Evolutionary conservation across 2,329 filamentous ascomycete genomes (phyloP).

Genomic region (Aschersonia sp.): DNA sequence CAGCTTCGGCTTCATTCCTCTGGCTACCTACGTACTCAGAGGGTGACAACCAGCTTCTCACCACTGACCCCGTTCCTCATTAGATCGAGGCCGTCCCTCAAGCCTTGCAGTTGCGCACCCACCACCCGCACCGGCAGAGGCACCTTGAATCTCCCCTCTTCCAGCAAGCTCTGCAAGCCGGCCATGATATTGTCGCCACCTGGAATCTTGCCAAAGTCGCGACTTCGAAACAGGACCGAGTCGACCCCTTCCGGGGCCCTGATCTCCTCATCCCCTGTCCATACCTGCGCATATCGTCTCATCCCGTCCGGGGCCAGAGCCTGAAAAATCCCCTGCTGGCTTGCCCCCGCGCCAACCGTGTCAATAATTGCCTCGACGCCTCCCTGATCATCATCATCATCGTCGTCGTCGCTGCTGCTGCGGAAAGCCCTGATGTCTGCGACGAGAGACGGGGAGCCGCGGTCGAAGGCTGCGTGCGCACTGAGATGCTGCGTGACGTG

Average conservation of each 20-base stretch:
- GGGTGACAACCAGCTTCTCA: slow-evolving; percentile 7
- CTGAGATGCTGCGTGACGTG: not conserved
- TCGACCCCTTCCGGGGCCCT: not conserved
- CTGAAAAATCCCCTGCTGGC: not conserved
- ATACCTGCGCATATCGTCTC: not conserved
- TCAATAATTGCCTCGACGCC: slow-evolving; percentile 5
- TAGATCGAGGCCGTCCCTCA: slow-evolving; percentile 4
- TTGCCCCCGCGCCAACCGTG: slow-evolving; percentile 5
- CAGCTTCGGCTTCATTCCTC: too few relatives aligned
- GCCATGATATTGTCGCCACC: not conserved
- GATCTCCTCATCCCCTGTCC: not conserved
- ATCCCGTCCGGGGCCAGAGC: not conserved
- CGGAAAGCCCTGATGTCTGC: not conserved
- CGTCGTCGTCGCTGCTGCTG: too few relatives aligned
- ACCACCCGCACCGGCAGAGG: not conserved
- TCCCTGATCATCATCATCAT: not conserved
- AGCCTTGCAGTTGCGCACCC: slow-evolving; percentile 6
- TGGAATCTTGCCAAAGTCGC: not conserved
- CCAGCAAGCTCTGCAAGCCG: not conserved
- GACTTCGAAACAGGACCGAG: not conserved
- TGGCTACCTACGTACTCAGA: not conserved
- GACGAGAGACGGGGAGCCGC: not conserved
- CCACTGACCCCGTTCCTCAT: slow-evolving; percentile 7
- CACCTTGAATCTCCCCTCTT: not conserved
- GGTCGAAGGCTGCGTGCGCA: not conserved